Conservation (phyloP, 768 basidiomycete genomes). For the Paxillus rubicundulus region DNA sequence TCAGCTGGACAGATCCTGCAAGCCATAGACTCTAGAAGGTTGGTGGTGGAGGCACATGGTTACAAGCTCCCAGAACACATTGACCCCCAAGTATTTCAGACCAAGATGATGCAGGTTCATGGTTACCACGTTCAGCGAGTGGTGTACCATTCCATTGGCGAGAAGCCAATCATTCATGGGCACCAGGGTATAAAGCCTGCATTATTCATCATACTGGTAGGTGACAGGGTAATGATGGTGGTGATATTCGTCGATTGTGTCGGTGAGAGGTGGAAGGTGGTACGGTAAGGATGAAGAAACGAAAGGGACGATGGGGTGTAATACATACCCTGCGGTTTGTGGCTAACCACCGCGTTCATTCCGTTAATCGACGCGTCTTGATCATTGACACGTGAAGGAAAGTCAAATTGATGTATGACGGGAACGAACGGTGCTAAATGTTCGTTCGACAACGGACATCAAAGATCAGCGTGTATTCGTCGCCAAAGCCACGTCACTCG, state of each 20-base stretch:
- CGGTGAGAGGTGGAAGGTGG: background rate
- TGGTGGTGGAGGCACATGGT: constrained; percentile 25
- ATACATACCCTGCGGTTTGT: too few species aligned
- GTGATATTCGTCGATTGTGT: background rate
- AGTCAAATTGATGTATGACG: constrained; percentile 14
- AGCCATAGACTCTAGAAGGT: constrained; percentile 18
- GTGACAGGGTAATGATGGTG: too few species aligned
- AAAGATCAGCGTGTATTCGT: too few species aligned
- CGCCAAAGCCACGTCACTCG: too few species aligned
- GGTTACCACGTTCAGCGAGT: constrained; percentile 25
- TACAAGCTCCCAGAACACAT: constrained; percentile 26
- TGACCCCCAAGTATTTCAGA: constrained; percentile 20
- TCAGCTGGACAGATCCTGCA: constrained; percentile 20
- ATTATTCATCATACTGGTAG: constrained; percentile 22
- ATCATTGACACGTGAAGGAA: constrained; percentile 21
- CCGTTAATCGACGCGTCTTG: constrained; percentile 11
- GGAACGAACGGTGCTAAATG: too few species aligned
- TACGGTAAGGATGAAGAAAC: background rate
- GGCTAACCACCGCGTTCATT: too few species aligned
- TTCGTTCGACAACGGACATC: too few species aligned
- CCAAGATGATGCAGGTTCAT: constrained; percentile 26
- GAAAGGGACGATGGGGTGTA: background rate
- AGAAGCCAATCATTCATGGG: constrained; percentile 23
- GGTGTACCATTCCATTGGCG: constrained; percentile 29
- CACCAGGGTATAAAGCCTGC: constrained; percentile 26